Conservation (phyloP, 345 rosid species). For the Rubroshorea leprosula region DNA sequence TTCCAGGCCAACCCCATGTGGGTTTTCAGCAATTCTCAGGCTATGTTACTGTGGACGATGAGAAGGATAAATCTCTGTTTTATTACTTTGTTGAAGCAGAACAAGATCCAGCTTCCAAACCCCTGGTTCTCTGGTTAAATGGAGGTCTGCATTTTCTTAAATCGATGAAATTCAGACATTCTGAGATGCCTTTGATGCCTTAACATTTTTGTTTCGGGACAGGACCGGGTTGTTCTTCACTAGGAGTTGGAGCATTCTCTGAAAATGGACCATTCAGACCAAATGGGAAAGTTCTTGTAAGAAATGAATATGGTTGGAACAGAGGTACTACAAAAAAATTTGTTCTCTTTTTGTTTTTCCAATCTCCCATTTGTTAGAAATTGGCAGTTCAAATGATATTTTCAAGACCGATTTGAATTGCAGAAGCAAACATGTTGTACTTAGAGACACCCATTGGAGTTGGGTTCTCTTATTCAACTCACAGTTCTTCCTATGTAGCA, state of each 20-base stretch:
- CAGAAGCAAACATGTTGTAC: conserved; percentile 70
- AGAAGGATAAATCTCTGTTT: conserved; percentile 46
- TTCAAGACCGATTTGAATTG: conserved; percentile 2
- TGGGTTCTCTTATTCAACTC: conserved; percentile 61
- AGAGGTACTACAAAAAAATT: conserved; percentile 27
- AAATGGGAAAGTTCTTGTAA: conserved; percentile 44
- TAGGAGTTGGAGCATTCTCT: conserved; percentile 73
- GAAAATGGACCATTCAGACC: conserved; percentile 81
- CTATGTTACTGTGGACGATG: conserved; percentile 54
- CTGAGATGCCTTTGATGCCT: not conserved
- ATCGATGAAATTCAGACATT: not conserved
- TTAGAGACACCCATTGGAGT: conserved; percentile 73
- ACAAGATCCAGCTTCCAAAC: conserved; percentile 55
- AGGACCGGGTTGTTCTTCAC: conserved; percentile 81
- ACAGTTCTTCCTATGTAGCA: conserved; percentile 37
- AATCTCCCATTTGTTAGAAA: not conserved
- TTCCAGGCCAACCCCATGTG: conserved; percentile 65
- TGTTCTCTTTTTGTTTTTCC: not conserved
- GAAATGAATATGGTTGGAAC: conserved; percentile 62
- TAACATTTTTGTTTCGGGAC: conserved; percentile 9
- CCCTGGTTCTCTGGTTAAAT: conserved; percentile 73
- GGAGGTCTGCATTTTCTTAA: conserved; percentile 39
- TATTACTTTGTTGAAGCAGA: conserved; percentile 78
- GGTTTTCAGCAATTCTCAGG: conserved; percentile 59
- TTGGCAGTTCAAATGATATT: not conserved